Conservation (phyloP, 2,329 filamentous ascomycete genomes). For the Penicillium palitans region DNA sequence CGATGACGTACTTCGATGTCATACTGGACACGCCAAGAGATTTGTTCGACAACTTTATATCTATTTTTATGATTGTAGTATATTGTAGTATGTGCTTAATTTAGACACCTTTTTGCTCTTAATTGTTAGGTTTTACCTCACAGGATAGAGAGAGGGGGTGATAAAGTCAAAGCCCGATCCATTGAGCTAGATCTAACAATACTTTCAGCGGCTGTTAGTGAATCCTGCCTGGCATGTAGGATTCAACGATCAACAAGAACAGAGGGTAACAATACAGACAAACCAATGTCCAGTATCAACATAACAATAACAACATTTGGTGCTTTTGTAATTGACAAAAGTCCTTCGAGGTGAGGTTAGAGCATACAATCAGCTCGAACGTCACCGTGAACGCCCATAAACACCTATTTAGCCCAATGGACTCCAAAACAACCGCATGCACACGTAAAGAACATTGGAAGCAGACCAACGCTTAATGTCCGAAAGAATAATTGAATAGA, state of each 20-base stretch:
- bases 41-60: background rate
- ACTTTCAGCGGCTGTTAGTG: background rate
- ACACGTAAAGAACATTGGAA: background rate
- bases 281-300: background rate
- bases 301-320: background rate
- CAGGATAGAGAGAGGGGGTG: background rate
- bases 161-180: background rate
- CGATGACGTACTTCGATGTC: conserved; percentile 10
- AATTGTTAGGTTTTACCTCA: background rate
- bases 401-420: background rate
- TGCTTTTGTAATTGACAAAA: background rate
- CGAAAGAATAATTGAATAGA: background rate
- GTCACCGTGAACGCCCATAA: background rate
- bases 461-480: background rate
- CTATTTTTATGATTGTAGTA: background rate
- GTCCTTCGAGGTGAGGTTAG: background rate
- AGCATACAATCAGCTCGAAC: background rate
- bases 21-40: conserved; percentile 9
- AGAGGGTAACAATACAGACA: background rate
- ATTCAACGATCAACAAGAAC: background rate
- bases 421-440: background rate
- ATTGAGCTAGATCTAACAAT: background rate
- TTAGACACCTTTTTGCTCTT: too few relatives aligned
- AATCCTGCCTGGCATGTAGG: background rate
- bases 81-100: too few relatives aligned